Base-by-base conservation (phyloP, 2,329 filamentous ascomycete species). In the Pyrenochaeta sp. region DNA sequence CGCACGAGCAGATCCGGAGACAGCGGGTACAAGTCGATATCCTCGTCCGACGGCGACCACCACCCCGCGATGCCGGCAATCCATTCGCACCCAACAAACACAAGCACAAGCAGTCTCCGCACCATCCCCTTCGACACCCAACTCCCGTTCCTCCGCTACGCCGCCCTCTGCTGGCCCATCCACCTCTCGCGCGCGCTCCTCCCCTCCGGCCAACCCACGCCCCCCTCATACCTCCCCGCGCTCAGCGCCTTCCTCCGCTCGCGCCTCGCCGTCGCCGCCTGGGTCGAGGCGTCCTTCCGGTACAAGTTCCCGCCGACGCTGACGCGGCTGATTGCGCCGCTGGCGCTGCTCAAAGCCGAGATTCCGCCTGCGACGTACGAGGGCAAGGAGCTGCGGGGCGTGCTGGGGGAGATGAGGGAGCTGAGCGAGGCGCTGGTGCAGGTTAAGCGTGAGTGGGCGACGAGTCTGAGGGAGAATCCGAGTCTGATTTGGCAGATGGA, bases 211-310 rank as follows among this genome's bases (percentile, higher is more conserved):
- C 3, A 26, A 35, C 6, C 6, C 13, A 21, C 35, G 37, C 13
- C 24, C 19, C 19, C 37, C 29, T 6, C 11, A 35, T 68, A 58
- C 45, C 53, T 68, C 3, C 41, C 58, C 7, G 41, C 58, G 3
- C 54, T 68, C 10, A 53, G 46, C 11, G 44, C 53, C 9, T 65
- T 68, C 27, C 44, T 68, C 4, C 49, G 55, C 7, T 58, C 61
- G 7, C 62, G 62, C 9, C 15, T 54, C 7, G 60, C 63, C 6
- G 47, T 66, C 5, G 63, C 63, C 4, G 44, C 56, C 3, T 68
- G 65, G 65, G 61, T 63, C 19, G 65, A 68, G 48, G 63, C 65
- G 6, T 68, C 65, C 0, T 67, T 60, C 47, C 57, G 60, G 1
- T 67, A 65, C 24, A 58, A 48, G 21, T 40, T 68, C 1, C 62